Evolutionary conservation across 2,329 filamentous ascomycete species (phyloP).

Genomic region (Fusarium tjaetaba): DNA sequence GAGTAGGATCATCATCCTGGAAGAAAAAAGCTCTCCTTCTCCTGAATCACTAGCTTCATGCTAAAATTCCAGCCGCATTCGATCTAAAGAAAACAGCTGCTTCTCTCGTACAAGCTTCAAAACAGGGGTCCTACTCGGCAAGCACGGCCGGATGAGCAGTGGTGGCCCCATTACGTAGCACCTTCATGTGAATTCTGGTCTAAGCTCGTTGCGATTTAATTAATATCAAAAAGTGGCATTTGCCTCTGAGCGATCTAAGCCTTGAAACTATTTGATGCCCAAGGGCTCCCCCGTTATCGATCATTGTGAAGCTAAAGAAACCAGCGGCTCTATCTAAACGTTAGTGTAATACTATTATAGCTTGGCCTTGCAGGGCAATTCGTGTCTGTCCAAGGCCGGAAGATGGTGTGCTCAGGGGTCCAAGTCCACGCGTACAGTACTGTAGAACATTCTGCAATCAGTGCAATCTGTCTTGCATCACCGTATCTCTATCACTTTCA

Average conservation of each 20-base stretch:
- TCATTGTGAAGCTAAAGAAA: neutral
- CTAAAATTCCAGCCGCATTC: neutral
- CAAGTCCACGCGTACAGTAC: neutral
- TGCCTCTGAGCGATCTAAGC: neutral
- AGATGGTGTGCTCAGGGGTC: neutral
- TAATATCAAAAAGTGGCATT: neutral
- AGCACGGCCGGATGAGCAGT: neutral
- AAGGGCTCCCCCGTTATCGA: neutral
- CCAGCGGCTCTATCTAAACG: neutral
- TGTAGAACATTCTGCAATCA: too few species aligned
- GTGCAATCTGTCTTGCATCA: neutral
- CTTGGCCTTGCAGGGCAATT: neutral
- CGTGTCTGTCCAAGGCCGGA: neutral
- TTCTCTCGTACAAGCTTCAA: constrained; percentile 8
- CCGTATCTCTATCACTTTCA: neutral
- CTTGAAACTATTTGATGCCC: neutral
- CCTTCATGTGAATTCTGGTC: neutral
- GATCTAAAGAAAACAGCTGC: neutral
- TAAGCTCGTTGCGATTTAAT: neutral
- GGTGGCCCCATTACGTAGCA: neutral
- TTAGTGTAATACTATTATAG: neutral
- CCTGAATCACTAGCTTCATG: neutral
- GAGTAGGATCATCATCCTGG: neutral
- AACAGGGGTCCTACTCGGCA: neutral
- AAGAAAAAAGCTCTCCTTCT: neutral